Base-by-base conservation (phyloP, 106 monocot genomes). In the Narthecium ossifragum region DNA sequence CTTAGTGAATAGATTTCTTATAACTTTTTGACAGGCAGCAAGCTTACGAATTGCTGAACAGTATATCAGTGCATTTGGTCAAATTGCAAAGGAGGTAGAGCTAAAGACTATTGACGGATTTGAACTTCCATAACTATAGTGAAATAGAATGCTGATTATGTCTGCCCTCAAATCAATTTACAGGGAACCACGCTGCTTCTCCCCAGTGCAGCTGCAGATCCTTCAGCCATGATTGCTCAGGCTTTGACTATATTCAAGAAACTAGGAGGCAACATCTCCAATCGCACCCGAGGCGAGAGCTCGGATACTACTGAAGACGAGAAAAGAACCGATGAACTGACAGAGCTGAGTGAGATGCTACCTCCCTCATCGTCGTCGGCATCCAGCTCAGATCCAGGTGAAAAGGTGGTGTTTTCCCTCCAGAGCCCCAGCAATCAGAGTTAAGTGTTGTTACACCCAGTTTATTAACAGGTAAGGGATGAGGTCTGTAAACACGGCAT, bases 1-100 rank as follows among this genome's bases (percentile, higher is more conserved):
- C n/a, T n/a, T n/a, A n/a, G n/a, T n/a, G n/a, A n/a, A n/a, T n/a
- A n/a, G n/a, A n/a, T 55, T 31, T 14, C 25, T 56, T 56, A n/a
- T 38, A 46, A 26, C 36, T 17, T 39, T 30, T 38, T 32, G 10
- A 17, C 60, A 78, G 83, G 78, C 78, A 27, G 83, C 78, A 23
- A 75, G 63, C 71, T 47, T 83, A 45, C 66, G 62, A 58, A 52
- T 83, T 50, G 83, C 78, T 8, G 74, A 83, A 62, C 74, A 83
- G 48, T 83, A 78, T 31, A 71, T 83, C 17, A 62, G 63, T 34
- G 83, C 78, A 54, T 83, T 83, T 56, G 70, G 78, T 55, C 46
- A 54, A 49, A 78, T 83, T 41, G 83, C 83, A 36, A 83, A 83
- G 58, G 74, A 78, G 78, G 83, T 83, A 31, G 70, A 33, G 0